Percentiles rank a stretch among this genome's conserved stretches.
These are phyloP conservation scores for Pseudogymnoascus sp. DNA, from an alignment of 2,329 filamentous ascomycete species.

Conservation along the genomic window DNA sequence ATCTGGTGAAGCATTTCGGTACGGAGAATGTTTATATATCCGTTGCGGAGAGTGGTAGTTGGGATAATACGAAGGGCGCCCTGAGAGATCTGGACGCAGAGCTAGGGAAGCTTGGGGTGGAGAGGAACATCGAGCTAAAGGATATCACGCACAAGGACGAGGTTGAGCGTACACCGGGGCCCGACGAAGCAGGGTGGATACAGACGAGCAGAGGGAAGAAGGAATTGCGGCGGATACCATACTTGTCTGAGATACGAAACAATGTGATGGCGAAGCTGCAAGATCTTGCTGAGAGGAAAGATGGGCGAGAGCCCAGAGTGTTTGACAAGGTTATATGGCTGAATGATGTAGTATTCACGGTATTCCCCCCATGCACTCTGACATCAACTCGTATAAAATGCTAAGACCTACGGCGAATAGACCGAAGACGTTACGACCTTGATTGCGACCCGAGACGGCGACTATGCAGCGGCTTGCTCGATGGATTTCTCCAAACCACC, in stretches of 20 bases:
- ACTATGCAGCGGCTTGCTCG: constrained; percentile 54
- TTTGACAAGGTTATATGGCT: constrained; percentile 53
- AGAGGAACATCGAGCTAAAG: constrained; percentile 48
- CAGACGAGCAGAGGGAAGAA: constrained; percentile 42
- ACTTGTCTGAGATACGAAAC: constrained; percentile 57
- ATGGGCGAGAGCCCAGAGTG: constrained; percentile 33
- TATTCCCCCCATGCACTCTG: constrained; percentile 24
- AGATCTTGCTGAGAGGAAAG: constrained; percentile 32
- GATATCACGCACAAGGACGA: constrained; percentile 50
- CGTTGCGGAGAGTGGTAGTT: constrained; percentile 60
- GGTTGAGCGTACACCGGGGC: constrained; percentile 34
- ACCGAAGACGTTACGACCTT: constrained; percentile 46
- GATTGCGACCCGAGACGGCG: constrained; percentile 46
- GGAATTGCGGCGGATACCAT: constrained; percentile 59
- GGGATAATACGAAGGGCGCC: constrained; percentile 57
- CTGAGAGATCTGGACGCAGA: constrained; percentile 47
- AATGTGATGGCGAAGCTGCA: constrained; percentile 50
- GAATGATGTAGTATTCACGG: constrained; percentile 55
- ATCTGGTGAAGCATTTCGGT: constrained; percentile 48
- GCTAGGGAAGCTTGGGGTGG: constrained; percentile 44
- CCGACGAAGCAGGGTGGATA: constrained; percentile 52
- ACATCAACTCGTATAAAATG: background rate
- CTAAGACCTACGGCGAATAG: constrained; percentile 25
- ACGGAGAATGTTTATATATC: constrained; percentile 58
- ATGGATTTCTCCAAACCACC: constrained; percentile 49